Conservation (phyloP, 108 stramenopile species). For the Conticribra weissflogii region DNA sequence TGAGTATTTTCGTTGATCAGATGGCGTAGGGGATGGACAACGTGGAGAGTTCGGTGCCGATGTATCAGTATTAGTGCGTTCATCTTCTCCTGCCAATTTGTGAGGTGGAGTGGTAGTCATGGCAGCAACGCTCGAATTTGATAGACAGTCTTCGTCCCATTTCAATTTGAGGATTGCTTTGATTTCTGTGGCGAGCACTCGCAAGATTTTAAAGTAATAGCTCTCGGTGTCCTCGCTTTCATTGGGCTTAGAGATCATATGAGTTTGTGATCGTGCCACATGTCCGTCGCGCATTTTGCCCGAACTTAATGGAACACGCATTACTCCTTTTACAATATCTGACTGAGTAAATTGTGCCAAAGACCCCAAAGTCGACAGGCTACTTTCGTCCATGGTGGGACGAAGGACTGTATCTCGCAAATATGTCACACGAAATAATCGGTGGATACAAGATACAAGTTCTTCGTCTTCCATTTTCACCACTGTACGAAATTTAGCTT, state of each 20-base stretch:
- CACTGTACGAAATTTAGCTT: conserved; percentile 82
- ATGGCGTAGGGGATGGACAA: background rate
- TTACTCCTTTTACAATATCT: conserved; percentile 86
- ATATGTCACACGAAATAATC: conserved; percentile 83
- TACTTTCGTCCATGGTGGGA: conserved; percentile 90
- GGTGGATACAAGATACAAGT: conserved; percentile 72
- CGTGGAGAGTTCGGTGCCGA: background rate
- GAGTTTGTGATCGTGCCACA: conserved; percentile 19
- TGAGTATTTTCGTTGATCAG: background rate
- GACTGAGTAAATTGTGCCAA: conserved; percentile 80
- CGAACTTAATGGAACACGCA: background rate
- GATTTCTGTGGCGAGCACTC: conserved; percentile 66
- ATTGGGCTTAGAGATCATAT: conserved; percentile 4
- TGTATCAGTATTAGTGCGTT: background rate
- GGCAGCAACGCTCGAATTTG: background rate
- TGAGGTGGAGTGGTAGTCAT: background rate
- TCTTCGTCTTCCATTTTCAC: conserved; percentile 76
- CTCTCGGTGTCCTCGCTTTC: conserved; percentile 44
- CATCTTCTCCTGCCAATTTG: conserved; percentile 2
- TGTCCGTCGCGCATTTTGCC: conserved; percentile 27
- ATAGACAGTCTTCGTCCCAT: conserved; percentile 53
- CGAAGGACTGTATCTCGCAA: conserved; percentile 79
- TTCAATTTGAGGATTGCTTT: conserved; percentile 56
- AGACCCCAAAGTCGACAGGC: conserved; percentile 77
- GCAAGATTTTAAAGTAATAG: conserved; percentile 72